These are phyloP conservation scores for Chlamydomonas sp. DNA, from an alignment of 139 green algal genomes.

Conservation along the genomic window DNA sequence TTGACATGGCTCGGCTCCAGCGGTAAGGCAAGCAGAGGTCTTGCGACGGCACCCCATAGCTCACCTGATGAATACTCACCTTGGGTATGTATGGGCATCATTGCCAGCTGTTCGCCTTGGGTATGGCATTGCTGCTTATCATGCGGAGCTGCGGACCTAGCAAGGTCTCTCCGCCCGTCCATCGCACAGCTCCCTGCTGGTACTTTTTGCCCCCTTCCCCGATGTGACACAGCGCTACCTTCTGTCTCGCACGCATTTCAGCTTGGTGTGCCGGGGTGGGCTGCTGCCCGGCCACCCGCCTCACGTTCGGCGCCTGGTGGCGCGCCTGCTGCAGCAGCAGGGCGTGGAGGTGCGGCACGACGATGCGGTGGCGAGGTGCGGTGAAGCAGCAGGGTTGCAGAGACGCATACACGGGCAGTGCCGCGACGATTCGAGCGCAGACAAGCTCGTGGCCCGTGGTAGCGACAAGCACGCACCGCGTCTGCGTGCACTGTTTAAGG, in stretches of 20 bases:
- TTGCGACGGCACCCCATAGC: too few species aligned
- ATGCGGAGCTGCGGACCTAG: neutral
- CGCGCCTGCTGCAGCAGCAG: conserved; percentile 19
- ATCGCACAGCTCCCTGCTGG: neutral
- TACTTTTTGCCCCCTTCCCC: neutral
- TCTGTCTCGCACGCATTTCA: conserved; percentile 18
- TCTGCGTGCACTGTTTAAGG: too few species aligned
- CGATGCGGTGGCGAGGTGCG: conserved; percentile 14
- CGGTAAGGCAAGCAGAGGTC: too few species aligned
- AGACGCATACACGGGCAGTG: neutral
- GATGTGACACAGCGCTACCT: neutral
- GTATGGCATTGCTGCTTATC: neutral
- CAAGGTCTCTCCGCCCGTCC: too few species aligned
- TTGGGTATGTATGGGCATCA: too few species aligned
- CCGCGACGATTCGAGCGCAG: too few species aligned
- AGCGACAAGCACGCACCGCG: too few species aligned
- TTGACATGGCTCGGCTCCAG: too few species aligned
- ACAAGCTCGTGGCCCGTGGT: too few species aligned
- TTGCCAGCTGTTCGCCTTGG: neutral
- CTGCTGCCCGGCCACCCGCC: conserved; percentile 52
- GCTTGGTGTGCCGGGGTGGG: conserved; percentile 51
- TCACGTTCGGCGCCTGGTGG: conserved; percentile 50
- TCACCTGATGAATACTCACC: too few species aligned
- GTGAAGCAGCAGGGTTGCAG: neutral
- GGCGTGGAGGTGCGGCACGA: conserved; percentile 44